A percentile compares a stretch with the other conserved stretches of the same genome.
Evolutionary conservation across 495 filamentous ascomycete species (phyloP).

Genomic region (Lineolata rhizophorae): DNA sequence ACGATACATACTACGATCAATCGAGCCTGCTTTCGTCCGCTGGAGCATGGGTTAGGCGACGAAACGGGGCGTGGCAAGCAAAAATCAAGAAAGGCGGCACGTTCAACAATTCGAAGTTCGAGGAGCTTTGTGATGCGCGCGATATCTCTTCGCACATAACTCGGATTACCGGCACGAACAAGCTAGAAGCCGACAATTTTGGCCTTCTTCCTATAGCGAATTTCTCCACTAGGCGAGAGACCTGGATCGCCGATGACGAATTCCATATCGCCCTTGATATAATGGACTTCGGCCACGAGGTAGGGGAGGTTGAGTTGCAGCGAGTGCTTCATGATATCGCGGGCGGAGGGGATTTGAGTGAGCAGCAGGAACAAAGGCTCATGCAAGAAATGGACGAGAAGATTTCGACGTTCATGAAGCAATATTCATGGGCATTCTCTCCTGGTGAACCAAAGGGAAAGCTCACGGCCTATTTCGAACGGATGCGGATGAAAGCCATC

Average conservation of each 20-base stretch:
- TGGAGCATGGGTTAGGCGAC: no score
- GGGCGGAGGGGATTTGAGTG: background rate
- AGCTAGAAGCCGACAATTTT: no score
- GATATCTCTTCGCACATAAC: no score
- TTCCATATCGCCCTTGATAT: constrained; percentile 3
- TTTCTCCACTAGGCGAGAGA: constrained; percentile 2
- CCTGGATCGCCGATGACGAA: constrained; percentile 5
- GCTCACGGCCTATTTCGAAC: no score
- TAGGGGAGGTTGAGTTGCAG: constrained; percentile 1
- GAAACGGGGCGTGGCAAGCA: no score
- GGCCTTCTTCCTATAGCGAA: background rate
- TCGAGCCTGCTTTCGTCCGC: no score
- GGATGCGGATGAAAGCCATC: no score
- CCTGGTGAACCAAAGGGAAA: constrained; percentile 9
- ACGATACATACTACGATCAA: no score
- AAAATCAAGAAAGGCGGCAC: no score
- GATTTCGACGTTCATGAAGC: constrained; percentile 18
- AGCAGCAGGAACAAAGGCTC: constrained; percentile 3
- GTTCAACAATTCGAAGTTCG: no score
- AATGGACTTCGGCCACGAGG: constrained; percentile 3
- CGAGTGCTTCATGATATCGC: background rate
- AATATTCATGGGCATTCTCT: constrained; percentile 19
- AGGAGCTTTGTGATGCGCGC: no score
- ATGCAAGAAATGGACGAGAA: constrained; percentile 16
- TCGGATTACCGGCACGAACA: no score